These are phyloP conservation scores for Neurospora africana DNA, from an alignment of 495 filamentous ascomycete species.

Conservation along the genomic window DNA sequence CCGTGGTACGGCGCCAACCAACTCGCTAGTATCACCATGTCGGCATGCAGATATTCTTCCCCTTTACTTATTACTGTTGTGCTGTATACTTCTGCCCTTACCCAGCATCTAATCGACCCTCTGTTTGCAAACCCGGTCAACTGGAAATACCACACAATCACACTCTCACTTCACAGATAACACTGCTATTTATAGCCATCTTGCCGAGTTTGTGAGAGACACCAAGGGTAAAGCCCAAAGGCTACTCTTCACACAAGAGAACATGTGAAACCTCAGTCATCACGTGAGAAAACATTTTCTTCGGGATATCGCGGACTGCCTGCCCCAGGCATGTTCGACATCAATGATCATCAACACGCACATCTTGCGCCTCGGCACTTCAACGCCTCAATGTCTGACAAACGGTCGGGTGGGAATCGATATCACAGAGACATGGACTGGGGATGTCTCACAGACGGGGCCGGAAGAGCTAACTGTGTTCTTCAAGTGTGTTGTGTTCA, in stretches of 20 bases:
- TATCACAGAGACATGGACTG: not conserved
- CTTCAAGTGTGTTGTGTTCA: not conserved
- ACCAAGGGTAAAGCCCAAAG: not conserved
- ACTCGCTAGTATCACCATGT: not conserved
- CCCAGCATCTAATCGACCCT: not conserved
- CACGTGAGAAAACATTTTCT: not conserved
- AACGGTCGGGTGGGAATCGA: not conserved
- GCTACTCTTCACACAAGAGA: not conserved
- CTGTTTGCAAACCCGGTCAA: not conserved
- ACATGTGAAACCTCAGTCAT: not conserved
- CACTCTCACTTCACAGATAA: not conserved
- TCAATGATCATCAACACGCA: not conserved
- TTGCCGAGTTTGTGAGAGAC: not conserved
- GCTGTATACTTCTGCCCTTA: not conserved
- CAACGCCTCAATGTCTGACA: not conserved
- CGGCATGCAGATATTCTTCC: not conserved
- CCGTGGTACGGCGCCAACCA: not conserved
- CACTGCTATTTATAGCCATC: not conserved
- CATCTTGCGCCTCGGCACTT: not conserved
- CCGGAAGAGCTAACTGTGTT: not conserved
- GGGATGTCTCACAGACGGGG: not conserved
- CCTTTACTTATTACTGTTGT: not conserved
- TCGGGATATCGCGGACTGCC: not conserved
- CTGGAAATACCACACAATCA: not conserved
- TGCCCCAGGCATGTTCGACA: not conserved